Percentiles rank a stretch among this genome's conserved stretches.
Evolutionary conservation across 169 alveolate species (phyloP).

Genomic region (Eimeria mitis): DNA sequence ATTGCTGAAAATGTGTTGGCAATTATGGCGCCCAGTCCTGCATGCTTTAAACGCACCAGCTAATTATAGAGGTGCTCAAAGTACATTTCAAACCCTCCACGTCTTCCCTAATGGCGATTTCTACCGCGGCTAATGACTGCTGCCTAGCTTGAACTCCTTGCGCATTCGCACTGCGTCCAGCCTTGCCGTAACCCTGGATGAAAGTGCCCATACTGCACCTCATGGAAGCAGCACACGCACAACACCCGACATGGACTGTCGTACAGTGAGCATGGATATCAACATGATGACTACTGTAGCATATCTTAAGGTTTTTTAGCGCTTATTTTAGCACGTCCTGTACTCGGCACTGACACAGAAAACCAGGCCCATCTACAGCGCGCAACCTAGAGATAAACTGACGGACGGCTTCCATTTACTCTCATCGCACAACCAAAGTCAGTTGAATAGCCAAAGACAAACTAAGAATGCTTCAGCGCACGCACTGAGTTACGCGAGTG

Average conservation of each 20-base stretch:
- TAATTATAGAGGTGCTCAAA: too few species aligned
- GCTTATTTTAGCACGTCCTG: not conserved
- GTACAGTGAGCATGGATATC: not conserved
- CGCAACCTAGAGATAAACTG: not conserved
- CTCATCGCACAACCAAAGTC: not conserved
- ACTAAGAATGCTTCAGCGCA: not conserved
- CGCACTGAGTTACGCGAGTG: not conserved
- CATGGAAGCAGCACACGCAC: not conserved
- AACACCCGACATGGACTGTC: too few species aligned
- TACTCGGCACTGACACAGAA: not conserved
- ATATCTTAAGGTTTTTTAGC: not conserved
- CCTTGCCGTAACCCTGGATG: not conserved
- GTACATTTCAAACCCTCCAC: too few species aligned
- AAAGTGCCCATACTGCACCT: not conserved
- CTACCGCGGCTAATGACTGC: not conserved
- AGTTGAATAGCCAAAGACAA: not conserved
- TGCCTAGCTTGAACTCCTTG: not conserved
- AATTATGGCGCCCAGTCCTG: too few species aligned
- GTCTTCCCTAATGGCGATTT: not conserved
- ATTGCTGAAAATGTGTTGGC: too few species aligned
- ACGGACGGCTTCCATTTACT: not conserved
- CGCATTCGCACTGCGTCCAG: not conserved
- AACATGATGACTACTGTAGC: too few species aligned
- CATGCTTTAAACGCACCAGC: too few species aligned
- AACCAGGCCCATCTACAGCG: not conserved